phyloP scores from a whole-genome alignment of 352 stramenopile species.

The Phytophthora crassamura region DNA sequence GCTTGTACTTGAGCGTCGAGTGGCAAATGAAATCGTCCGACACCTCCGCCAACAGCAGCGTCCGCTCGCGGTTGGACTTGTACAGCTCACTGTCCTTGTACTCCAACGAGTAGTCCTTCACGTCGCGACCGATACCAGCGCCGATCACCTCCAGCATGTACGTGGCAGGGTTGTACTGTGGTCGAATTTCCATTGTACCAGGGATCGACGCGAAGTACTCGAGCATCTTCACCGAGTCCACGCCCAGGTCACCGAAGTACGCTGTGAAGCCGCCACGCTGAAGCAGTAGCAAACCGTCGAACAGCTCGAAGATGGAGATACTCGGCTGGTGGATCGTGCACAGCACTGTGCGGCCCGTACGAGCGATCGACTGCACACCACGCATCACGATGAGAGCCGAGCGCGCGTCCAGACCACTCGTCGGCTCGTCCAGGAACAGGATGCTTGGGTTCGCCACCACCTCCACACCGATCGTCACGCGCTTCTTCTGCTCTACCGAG shows the following conservation, averaged over 20 bases:
- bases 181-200: too few species aligned
- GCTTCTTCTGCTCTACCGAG: too few species aligned
- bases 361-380: conserved; percentile 82
- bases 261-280: conserved; percentile 65
- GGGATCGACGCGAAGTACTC: too few species aligned
- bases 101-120: conserved; percentile 58
- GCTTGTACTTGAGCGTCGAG: too few species aligned
- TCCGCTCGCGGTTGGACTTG: conserved; percentile 41
- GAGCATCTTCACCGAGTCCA: too few species aligned
- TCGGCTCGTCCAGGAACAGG: conserved; percentile 95
- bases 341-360: conserved; percentile 87
- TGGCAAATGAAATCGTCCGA: conserved; percentile 43
- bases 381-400: conserved; percentile 90
- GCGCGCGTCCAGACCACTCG: conserved; percentile 85
- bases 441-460: conserved; percentile 94
- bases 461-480: conserved; percentile 95
- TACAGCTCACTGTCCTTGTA: conserved; percentile 54
- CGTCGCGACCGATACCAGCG: conserved; percentile 72
- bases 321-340: conserved; percentile 68
- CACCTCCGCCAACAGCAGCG: conserved; percentile 25
- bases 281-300: conserved; percentile 92
- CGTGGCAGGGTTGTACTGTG: conserved; percentile 91
- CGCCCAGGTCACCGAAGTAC: conserved; percentile 90
- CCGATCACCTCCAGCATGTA: conserved; percentile 92
- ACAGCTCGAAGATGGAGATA: conserved; percentile 93